Base-by-base conservation (phyloP, 148 eudicot species). In the Salicornia ramosissima region DNA sequence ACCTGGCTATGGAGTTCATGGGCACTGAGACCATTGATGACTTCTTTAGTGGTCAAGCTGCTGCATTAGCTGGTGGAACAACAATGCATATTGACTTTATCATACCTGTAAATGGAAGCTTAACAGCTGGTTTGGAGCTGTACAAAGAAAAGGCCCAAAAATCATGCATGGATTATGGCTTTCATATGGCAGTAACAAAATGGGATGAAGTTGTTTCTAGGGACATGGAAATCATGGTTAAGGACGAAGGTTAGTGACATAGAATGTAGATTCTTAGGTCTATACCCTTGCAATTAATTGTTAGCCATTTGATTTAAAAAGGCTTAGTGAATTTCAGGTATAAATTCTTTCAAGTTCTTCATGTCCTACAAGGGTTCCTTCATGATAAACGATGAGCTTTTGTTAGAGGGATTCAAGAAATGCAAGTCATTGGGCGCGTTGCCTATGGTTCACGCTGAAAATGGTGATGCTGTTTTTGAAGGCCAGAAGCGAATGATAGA, bases 391-490 rank as follows among this genome's bases (percentile, higher is more conserved):
- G 98, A 94, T 54, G 98, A 94, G 70, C 86, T 86, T 75, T 69
- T 94, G 26, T 70, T 94, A 39, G 97, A 94, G 88, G 98, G 96
- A 28, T 74, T 94, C 65, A 94, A 94, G 71, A 88, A 77, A 73
- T 90, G 98, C 89, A 94, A 90, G 79, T 86, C 92, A 62, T 85
- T 94, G 83, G 98, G 98, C 51, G 98, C 98, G 61, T 77, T 94
- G 73, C 84, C 98, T 65, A 90, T 94, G 98, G 98, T 90, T 69
- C 98, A 94, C 75, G 98, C 98, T 8, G 97, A 94, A 82, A 94
- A 90, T 77, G 97, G 98, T 31, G 98, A 94, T 81, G 98, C 97
- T 77, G 98, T 94, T 68, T 87, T 82, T 84, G 97, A 90, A 86
- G 98, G 98, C n/a, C 98, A 94, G 78, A 85, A 86, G 71, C 81